phyloP scores from a whole-genome alignment of 106 monocot genomes.

The Dioscorea alata region DNA sequence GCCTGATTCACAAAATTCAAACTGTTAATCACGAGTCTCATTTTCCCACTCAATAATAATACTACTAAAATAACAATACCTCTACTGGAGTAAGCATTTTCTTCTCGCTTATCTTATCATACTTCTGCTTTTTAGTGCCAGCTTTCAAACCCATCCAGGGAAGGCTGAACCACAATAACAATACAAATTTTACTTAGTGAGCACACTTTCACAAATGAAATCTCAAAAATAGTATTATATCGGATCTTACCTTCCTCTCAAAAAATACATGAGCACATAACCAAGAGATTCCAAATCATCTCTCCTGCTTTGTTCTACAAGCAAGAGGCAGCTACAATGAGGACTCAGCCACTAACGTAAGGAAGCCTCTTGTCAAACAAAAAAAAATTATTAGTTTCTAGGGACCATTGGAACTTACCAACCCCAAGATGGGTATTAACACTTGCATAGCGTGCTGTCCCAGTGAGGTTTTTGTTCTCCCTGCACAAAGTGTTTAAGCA shows the following conservation, averaged over 20 bases:
- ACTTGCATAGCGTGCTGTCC: slow-evolving; percentile 74
- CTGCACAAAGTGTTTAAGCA: too few species aligned
- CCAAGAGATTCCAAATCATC: slow-evolving; percentile 94
- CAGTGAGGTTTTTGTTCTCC: slow-evolving; percentile 60
- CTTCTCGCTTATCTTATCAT: slow-evolving; percentile 88
- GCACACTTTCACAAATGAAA: neutral
- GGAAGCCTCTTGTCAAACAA: too few species aligned
- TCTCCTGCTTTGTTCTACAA: slow-evolving; percentile 85
- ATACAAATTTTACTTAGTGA: neutral
- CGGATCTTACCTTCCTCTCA: slow-evolving; percentile 71
- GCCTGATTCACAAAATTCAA: slow-evolving; percentile 29
- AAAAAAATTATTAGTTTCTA: neutral
- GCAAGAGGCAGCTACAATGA: neutral
- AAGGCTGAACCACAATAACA: slow-evolving; percentile 41
- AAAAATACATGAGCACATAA: slow-evolving; percentile 84
- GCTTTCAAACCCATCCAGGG: slow-evolving; percentile 91
- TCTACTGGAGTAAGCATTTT: slow-evolving; percentile 81
- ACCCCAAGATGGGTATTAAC: slow-evolving; percentile 76
- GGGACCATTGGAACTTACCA: slow-evolving; percentile 17
- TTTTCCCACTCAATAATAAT: too few species aligned
- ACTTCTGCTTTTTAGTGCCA: slow-evolving; percentile 84
- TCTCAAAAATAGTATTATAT: neutral
- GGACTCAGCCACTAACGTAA: neutral
- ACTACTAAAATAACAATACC: slow-evolving; percentile 18
- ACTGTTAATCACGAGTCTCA: too few species aligned